Conservation (phyloP, 129 eudicot species). For the Ambrosia trifida region DNA sequence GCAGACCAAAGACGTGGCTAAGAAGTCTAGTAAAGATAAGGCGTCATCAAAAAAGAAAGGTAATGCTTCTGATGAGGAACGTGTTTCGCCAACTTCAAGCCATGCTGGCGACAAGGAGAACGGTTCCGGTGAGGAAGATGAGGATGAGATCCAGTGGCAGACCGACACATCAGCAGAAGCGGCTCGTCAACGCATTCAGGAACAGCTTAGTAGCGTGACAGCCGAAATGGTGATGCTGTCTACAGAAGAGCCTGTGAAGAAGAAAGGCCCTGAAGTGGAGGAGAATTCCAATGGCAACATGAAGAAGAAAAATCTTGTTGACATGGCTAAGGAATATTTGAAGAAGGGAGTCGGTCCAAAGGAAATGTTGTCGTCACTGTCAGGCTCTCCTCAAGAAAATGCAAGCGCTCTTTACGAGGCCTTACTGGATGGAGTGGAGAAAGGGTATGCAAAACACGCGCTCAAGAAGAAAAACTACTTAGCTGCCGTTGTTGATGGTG, state of each 20-base stretch:
- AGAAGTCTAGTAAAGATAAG: constrained; percentile 38
- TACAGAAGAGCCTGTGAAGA: constrained; percentile 41
- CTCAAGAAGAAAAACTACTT: constrained; percentile 50
- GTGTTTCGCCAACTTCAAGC: constrained; percentile 42
- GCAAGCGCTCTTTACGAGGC: constrained; percentile 51
- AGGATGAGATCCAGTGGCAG: constrained; percentile 62
- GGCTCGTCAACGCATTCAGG: constrained; percentile 51
- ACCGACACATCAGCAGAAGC: constrained; percentile 63
- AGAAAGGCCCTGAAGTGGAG: constrained; percentile 14
- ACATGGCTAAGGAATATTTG: constrained; percentile 37
- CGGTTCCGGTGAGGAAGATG: constrained; percentile 40
- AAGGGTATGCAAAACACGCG: constrained; percentile 53
- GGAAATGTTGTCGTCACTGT: constrained; percentile 35
- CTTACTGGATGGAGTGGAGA: constrained; percentile 47
- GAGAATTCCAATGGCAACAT: constrained; percentile 24
- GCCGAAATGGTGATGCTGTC: constrained; percentile 68
- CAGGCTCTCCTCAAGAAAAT: constrained; percentile 44
- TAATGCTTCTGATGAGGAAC: constrained; percentile 58
- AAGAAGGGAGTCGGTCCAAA: constrained; percentile 40
- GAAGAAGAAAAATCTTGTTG: constrained; percentile 27
- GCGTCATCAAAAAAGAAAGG: constrained; percentile 45
- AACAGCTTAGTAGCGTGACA: constrained; percentile 58
- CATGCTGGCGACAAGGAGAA: constrained; percentile 43
- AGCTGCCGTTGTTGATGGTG: constrained; percentile 40
- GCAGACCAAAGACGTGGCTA: constrained; percentile 47